A percentile compares a stretch with the other conserved stretches of the same genome.
Conservation (phyloP, 768 basidiomycete genomes). For the Xerocomus potaroensis region DNA sequence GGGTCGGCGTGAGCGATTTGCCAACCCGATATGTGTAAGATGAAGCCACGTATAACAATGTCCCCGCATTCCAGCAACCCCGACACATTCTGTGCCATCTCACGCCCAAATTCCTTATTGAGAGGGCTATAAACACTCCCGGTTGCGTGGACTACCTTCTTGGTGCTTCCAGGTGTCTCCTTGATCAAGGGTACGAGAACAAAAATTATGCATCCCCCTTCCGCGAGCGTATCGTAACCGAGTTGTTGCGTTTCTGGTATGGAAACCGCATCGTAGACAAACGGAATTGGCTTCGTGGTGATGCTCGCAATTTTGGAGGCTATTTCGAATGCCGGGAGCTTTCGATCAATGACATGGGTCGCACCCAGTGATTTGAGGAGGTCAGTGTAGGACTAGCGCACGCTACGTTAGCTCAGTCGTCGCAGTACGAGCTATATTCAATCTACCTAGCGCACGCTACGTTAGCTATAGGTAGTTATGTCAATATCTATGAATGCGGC, state of each 20-base stretch:
- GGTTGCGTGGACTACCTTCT: conserved; percentile 7
- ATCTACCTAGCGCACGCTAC: too few relatives aligned
- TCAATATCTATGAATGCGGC: too few relatives aligned
- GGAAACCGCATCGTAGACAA: conserved; percentile 21
- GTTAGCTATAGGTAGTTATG: too few relatives aligned
- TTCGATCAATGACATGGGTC: too few relatives aligned
- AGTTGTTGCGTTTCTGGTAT: conserved; percentile 30
- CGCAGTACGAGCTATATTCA: too few relatives aligned
- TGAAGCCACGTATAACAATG: conserved; percentile 9
- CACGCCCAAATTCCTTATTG: conserved; percentile 13
- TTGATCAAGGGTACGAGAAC: conserved; percentile 6
- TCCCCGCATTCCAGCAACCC: conserved; percentile 12
- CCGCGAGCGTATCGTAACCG: conserved; percentile 29
- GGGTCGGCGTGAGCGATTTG: neutral
- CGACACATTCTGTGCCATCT: conserved; percentile 10
- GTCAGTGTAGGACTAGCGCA: conserved; percentile 30
- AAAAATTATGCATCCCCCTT: conserved; percentile 29
- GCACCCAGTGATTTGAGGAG: conserved; percentile 35
- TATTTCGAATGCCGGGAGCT: conserved; percentile 9
- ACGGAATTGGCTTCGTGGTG: conserved; percentile 7
- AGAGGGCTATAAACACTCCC: conserved; percentile 8
- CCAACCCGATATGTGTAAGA: too few relatives aligned
- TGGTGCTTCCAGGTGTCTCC: conserved; percentile 13
- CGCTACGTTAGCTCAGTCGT: too few relatives aligned
- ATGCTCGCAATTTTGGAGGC: conserved; percentile 14